Base-by-base conservation (phyloP, 2,329 filamentous ascomycete genomes). In the Clonostachys solani region DNA sequence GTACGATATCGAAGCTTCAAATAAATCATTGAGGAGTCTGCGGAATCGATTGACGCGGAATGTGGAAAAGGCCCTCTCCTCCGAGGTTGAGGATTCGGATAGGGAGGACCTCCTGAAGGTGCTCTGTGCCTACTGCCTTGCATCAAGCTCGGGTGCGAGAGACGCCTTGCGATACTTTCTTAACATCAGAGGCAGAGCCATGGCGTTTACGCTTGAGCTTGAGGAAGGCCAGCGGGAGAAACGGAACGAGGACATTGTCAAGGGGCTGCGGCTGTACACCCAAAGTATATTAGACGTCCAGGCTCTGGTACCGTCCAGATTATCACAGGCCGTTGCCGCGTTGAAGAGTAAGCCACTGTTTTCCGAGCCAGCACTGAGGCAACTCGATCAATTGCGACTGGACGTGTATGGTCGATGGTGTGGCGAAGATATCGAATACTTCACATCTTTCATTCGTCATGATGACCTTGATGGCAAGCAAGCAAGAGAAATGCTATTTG, bases 391-490 rank as follows among this genome's bases (percentile, higher is more conserved):
- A 15, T 69, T 96, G 12, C 81, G 87, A 35, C 69, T 96, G 23
- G 90, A 96, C 59, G 69, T 94, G 10, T 83, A 89, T 57, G 82
- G 85, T 52, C 77, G 78, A 17, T 95, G 91, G 87, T 87, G 94
- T 52, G 79, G 87, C 16, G 83, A 91, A 8, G 89, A 95, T 50
- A 87, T 96, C 40, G 81, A 81, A 42, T 87, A 86, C 53, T 96
- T 95, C 60, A 92, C 84, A 1, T 92, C 92, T 0, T 96, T 90
- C 69, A 87, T 95, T 35, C 83, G 88, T 33, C 84, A 95, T 56
- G 89, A 92, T 54, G 87, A 94, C 54, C 65, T 89, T 5, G 78
- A 83, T 19, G 80, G 77, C 17, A 66, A 72, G 19, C 77, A 83
- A 50, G 80, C 81, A 1, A 74, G 77, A 40, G 77, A 81, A 3